Evolutionary conservation across 352 stramenopile species (phyloP), one percentile per base, ranked within the genome.

Genomic region (Globisporangium mamillatum): DNA sequence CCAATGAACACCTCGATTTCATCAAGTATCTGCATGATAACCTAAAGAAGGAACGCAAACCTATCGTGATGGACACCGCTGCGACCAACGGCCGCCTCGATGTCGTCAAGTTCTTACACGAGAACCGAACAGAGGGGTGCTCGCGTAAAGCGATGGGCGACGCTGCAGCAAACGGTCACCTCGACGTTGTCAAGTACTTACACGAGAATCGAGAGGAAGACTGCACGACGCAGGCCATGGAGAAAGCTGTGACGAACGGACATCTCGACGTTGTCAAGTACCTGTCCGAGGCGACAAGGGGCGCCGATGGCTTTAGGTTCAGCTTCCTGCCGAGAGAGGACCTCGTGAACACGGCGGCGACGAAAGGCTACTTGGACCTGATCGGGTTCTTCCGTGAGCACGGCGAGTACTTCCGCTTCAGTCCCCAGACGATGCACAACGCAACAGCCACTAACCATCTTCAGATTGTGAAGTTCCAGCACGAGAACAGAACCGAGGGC

Each of bases 21-120:
- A 50, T 73, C 0, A 57, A 68, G 34, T 75, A 63, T 62, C 16
- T 75, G 0, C 67, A 50, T 34, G 46, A 48, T 29, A 29, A 29
- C 25, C 25, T 29, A 2, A 29, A 29, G 25, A 29, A 29, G 25
- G 25, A 29, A 2, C 25, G 25, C 25, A 29, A 29, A 29, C 25
- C 25, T 29, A 2, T 2, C 3, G 25, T 29, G 25, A 29, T 29
- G 25, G 25, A 29, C 25, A 29, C 25, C 25, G 25, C 25, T 29
- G 25, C 25, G 25, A 2, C 25, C 25, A 29, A 29, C 25, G 1
- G 3, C 25, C 25, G 3, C 3, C 25, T 29, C 25, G 25, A 29
- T 29, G 1, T 29, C 25, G 25, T 29, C 27, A 29, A 29, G 27
- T 29, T 29, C 2, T 29, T 29, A 29, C 27, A 29, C 27, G 3